Percentiles rank a stretch among this genome's conserved stretches.
These are phyloP conservation scores for Herpotrichia juniperi DNA, from an alignment of 2,329 filamentous ascomycete genomes.

Conservation along the genomic window DNA sequence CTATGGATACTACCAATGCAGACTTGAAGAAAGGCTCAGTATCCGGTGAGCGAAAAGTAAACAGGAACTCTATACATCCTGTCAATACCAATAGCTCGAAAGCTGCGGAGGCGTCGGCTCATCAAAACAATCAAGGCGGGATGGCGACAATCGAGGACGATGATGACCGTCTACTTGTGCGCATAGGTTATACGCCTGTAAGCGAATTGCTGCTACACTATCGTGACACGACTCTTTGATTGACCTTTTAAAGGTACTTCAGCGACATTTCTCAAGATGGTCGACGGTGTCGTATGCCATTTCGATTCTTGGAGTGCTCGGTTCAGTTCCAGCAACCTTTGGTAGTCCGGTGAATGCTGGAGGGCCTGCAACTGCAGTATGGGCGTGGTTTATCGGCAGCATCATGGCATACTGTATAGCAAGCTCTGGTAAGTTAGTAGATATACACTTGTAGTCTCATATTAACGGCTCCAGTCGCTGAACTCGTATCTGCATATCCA, in stretches of 20 bases:
- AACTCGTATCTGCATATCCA: conserved; percentile 70
- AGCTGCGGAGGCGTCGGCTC: conserved; percentile 24
- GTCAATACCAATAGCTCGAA: conserved; percentile 30
- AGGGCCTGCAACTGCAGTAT: conserved; percentile 68
- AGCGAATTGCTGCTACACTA: conserved; percentile 8
- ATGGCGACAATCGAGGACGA: conserved; percentile 63
- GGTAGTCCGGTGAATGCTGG: conserved; percentile 63
- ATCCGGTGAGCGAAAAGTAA: conserved; percentile 12
- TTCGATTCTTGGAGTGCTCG: conserved; percentile 67
- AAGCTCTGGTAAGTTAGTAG: conserved; percentile 55
- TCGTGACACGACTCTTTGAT: conserved; percentile 2
- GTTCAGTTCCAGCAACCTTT: conserved; percentile 70
- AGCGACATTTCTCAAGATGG: conserved; percentile 69
- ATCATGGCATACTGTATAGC: conserved; percentile 69
- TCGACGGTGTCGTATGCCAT: conserved; percentile 71
- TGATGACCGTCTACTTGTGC: conserved; percentile 64
- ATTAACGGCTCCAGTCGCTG: conserved; percentile 56
- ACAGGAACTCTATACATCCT: conserved; percentile 21
- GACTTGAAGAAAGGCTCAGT: conserved; percentile 25
- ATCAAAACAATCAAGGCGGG: conserved; percentile 13
- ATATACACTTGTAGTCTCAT: not conserved
- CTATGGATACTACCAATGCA: conserved; percentile 36
- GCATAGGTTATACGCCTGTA: conserved; percentile 69
- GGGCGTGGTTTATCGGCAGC: conserved; percentile 70
- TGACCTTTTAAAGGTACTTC: conserved; percentile 58